These are phyloP conservation scores for Pyricularia grisea DNA, from an alignment of 2,329 filamentous ascomycete species.

Conservation along the genomic window DNA sequence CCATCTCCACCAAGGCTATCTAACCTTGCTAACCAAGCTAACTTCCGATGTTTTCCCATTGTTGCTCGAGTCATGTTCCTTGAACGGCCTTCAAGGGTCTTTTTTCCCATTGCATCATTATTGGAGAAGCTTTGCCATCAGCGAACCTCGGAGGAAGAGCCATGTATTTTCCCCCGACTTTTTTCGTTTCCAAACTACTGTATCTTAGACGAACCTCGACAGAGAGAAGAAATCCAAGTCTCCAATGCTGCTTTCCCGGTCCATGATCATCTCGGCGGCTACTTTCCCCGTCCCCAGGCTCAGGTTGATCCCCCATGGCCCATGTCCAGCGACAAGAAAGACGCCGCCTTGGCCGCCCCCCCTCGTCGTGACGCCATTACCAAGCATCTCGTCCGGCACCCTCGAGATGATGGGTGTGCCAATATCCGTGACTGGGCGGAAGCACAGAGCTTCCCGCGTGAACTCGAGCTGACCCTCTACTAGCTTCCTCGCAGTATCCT, in stretches of 20 bases:
- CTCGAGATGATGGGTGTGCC: constrained; percentile 55
- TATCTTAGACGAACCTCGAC: background rate
- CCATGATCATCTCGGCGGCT: constrained; percentile 60
- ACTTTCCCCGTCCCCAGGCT: constrained; percentile 60
- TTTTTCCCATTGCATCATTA: background rate
- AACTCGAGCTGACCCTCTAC: constrained; percentile 49
- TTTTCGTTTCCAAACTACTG: background rate
- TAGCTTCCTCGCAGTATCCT: constrained; percentile 35
- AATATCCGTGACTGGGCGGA: constrained; percentile 57
- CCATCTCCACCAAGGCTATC: background rate
- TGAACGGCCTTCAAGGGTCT: background rate
- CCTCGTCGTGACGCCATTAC: constrained; percentile 31
- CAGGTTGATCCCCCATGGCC: constrained; percentile 63
- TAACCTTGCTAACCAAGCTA: background rate
- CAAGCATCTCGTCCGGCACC: constrained; percentile 47
- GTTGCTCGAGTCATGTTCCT: background rate
- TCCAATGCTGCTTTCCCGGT: constrained; percentile 21
- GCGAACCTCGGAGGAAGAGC: background rate
- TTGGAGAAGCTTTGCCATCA: background rate
- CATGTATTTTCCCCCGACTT: background rate
- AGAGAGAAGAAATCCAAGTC: background rate
- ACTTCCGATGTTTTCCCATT: background rate
- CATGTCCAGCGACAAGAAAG: constrained; percentile 63
- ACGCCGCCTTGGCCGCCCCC: constrained; percentile 47
- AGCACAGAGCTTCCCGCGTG: constrained; percentile 57